Evolutionary conservation across 441 rosid genomes (phyloP).

Genomic region (Erysimum cheiri): DNA sequence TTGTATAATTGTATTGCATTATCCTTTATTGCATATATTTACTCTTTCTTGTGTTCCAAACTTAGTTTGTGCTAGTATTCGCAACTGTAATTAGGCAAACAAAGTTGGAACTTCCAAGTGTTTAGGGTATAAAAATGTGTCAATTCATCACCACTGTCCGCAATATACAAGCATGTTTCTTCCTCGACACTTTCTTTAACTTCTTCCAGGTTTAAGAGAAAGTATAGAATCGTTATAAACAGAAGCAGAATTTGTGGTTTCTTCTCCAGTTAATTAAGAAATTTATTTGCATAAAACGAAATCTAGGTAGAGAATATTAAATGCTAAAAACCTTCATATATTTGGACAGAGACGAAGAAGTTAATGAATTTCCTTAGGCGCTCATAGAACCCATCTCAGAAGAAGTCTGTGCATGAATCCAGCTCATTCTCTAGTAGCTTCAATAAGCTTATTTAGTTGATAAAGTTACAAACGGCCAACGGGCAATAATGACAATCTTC

Average conservation of each 20-base stretch:
- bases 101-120: not conserved
- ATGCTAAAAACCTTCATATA: not conserved
- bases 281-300: not conserved
- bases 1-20: slow-evolving; percentile 33
- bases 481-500: not conserved
- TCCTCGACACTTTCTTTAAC: not conserved
- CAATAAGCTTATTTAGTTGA: not conserved
- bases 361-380: not conserved
- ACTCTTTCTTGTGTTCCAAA: not conserved
- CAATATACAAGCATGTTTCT: not conserved
- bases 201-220: not conserved
- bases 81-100: slow-evolving; percentile 8
- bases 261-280: not conserved
- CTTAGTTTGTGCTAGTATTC: not conserved
- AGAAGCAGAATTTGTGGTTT: not conserved
- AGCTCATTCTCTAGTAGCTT: not conserved
- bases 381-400: not conserved
- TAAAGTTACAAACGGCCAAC: not conserved
- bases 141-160: not conserved
- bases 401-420: not conserved
- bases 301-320: not conserved
- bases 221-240: not conserved
- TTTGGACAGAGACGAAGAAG: not conserved
- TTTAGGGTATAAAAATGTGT: not conserved
- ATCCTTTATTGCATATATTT: slow-evolving; percentile 11